These are phyloP conservation scores for Geranium brycei DNA, from an alignment of 345 rosid genomes.

Conservation along the genomic window DNA sequence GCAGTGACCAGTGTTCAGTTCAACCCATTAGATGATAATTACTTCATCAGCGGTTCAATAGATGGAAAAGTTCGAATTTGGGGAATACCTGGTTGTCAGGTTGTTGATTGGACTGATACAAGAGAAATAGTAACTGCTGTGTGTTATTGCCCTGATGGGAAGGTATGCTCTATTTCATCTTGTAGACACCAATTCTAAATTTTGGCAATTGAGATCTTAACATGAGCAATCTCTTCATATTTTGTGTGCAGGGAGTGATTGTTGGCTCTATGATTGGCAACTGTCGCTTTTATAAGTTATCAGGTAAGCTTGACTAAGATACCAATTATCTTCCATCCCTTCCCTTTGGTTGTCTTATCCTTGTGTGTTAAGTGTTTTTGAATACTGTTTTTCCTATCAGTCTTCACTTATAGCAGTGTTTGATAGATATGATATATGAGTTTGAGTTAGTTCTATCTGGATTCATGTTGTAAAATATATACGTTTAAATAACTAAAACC, in stretches of 20 bases:
- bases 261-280: constrained; percentile 30
- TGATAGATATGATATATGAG: no score
- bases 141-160: constrained; percentile 75
- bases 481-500: no score
- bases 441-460: no score
- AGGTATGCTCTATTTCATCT: constrained; percentile 28
- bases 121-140: constrained; percentile 69
- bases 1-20: constrained; percentile 81
- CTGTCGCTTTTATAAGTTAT: constrained; percentile 24
- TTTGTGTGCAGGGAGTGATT: constrained; percentile 21
- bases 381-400: neutral
- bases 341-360: no score
- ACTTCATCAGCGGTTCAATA: constrained; percentile 76
- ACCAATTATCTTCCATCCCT: neutral
- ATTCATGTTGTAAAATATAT: no score
- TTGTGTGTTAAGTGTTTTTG: no score
- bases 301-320: constrained; percentile 14
- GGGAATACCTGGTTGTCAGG: constrained; percentile 48
- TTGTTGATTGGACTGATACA: constrained; percentile 67
- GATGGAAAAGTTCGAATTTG: constrained; percentile 85
- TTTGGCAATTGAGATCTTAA: no score
- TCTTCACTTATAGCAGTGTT: no score
- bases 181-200: neutral
- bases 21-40: constrained; percentile 60
- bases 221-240: neutral